phyloP scores from a whole-genome alignment of 768 basidiomycete genomes.

The Suillus cothurnatus region DNA sequence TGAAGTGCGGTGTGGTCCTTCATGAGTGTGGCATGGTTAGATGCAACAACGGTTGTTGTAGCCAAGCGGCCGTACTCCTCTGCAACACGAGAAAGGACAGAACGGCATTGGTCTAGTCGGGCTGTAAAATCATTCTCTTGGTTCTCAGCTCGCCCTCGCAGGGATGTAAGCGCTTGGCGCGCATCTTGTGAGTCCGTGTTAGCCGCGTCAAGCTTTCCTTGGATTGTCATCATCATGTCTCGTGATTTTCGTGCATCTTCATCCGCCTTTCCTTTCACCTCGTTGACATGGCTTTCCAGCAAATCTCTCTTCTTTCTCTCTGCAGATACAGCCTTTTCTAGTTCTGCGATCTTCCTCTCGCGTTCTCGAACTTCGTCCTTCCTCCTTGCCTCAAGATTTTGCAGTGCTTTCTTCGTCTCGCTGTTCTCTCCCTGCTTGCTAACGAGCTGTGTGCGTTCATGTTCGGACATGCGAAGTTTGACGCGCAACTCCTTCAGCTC shows the following conservation, averaged over 20 bases:
- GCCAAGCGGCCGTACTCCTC: constrained; percentile 58
- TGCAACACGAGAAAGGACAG: constrained; percentile 48
- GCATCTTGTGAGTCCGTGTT: constrained; percentile 40
- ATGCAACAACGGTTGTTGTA: constrained; percentile 41
- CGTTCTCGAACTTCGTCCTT: constrained; percentile 57
- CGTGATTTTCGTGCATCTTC: constrained; percentile 41
- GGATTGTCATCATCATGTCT: constrained; percentile 34
- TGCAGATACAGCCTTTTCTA: constrained; percentile 50
- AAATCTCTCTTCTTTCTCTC: constrained; percentile 57
- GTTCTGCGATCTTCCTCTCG: constrained; percentile 54
- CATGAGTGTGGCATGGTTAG: constrained; percentile 41
- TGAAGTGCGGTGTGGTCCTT: constrained; percentile 41
- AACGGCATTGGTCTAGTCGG: constrained; percentile 54
- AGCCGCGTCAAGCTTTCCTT: constrained; percentile 39
- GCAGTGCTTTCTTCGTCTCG: constrained; percentile 54
- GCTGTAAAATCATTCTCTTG: constrained; percentile 48
- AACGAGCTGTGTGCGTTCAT: constrained; percentile 53
- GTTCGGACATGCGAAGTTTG: constrained; percentile 60
- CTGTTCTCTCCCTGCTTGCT: constrained; percentile 53
- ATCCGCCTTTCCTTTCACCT: constrained; percentile 44
- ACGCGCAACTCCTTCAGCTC: constrained; percentile 65
- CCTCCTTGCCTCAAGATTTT: constrained; percentile 49
- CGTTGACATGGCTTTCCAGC: constrained; percentile 46
- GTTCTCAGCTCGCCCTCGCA: constrained; percentile 34
- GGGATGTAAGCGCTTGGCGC: constrained; percentile 32